Evolutionary conservation across 1,284 basidiomycete genomes (phyloP), one percentile per base, ranked within the genome.

Genomic region (Ceratobasidium sp.): DNA sequence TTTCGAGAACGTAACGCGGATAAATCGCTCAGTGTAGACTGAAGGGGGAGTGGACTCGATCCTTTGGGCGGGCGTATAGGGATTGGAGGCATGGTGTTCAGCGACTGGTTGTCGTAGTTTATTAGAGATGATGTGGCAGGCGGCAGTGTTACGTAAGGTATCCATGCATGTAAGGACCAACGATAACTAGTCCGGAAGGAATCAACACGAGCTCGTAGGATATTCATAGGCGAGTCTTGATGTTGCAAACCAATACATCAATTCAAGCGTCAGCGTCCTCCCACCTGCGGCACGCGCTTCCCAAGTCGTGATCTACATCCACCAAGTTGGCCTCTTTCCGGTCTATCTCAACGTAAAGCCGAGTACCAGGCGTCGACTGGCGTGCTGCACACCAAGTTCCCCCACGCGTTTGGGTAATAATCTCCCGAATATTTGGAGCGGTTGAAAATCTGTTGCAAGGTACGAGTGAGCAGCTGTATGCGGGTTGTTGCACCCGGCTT

Each of bases 251-350:
- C 29, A 19, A 22, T 13, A 14, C 22, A 24, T 13, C 3, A 19
- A 22, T 24, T 51, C 34, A 72, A 37, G 16, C 9, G 13, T 72
- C 69, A 7, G 19, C 37, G 16, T 72, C 58, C 9, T 72, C 69
- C 69, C 69, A 72, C 39, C 69, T 61, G 5, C 69, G 56, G 29
- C 69, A 72, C 27, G 74, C 74, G 27, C 58, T 74, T 41, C 62
- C 74, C n/a, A 77, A 37, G 37, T 77, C 77, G 19, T 68, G 73
- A 39, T 77, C 77, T 19, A 77, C 77, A 56, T 77, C 77, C n/a
- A 77, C 77, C 14, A 77, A 58, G 41, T 76, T 76, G 1, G 74
- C 76, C 9, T 77, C 74, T 43, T 76, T 76, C 14, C 73, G 53
- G 19, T 74, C 69, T 4, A 76, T 59, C 63, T 77, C 77, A 4